Conservation (phyloP, 2,329 filamentous ascomycete genomes). For the Xylariaceae sp. region DNA sequence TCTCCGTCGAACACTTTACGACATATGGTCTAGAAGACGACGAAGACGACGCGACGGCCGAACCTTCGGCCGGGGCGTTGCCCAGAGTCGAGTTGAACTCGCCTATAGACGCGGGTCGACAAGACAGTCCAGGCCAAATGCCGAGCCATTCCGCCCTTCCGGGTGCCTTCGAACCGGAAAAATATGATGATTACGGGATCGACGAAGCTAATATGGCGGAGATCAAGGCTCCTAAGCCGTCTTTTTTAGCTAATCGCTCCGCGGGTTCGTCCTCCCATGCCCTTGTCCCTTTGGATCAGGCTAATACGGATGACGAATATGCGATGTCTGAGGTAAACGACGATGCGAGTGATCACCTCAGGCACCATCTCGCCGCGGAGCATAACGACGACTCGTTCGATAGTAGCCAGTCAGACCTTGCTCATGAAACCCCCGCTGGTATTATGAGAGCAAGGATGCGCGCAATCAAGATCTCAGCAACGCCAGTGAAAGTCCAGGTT, state of each 20-base stretch:
- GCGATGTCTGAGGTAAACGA: constrained; percentile 66
- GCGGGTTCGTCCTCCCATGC: constrained; percentile 69
- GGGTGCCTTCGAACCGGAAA: constrained; percentile 70
- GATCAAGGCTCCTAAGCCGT: constrained; percentile 47
- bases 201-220: constrained; percentile 47
- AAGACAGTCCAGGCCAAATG: constrained; percentile 57
- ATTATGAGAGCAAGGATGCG: constrained; percentile 61
- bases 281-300: constrained; percentile 58
- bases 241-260: constrained; percentile 94
- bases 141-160: constrained; percentile 56
- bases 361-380: constrained; percentile 73
- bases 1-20: constrained; percentile 93
- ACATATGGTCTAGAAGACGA: constrained; percentile 86
- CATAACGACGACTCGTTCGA: constrained; percentile 56
- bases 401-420: constrained; percentile 43
- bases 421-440: constrained; percentile 54
- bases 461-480: constrained; percentile 56
- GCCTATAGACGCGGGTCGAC: constrained; percentile 36
- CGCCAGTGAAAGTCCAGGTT: constrained; percentile 57
- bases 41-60: constrained; percentile 64
- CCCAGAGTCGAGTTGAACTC: constrained; percentile 26
- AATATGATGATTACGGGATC: constrained; percentile 47
- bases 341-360: constrained; percentile 73
- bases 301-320: constrained; percentile 72
- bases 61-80: constrained; percentile 20